Conservation (phyloP, 2,329 filamentous ascomycete genomes). For the Capronia epimyces region DNA sequence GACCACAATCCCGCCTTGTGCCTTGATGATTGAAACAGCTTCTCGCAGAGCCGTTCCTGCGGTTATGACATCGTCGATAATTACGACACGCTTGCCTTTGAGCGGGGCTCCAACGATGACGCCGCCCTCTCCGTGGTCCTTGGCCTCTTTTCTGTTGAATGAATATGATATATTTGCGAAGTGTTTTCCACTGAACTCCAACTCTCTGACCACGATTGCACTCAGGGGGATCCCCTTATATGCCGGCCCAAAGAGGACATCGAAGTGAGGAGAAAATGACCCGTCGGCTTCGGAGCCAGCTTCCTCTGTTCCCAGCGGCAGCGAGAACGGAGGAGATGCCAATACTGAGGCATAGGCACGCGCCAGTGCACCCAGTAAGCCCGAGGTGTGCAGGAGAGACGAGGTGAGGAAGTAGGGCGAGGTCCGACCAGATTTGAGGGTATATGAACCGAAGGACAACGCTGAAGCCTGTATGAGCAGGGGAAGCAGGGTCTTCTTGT, state of each 20-base stretch:
- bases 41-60: constrained; percentile 91
- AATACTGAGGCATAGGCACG: constrained; percentile 69
- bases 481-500: constrained; percentile 37
- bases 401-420: constrained; percentile 99
- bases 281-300: constrained; percentile 21
- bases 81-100: constrained; percentile 77
- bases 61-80: constrained; percentile 95
- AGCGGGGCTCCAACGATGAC: constrained; percentile 83
- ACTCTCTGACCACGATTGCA: constrained; percentile 67
- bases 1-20: constrained; percentile 75
- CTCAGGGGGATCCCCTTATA: constrained; percentile 98
- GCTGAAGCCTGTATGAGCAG: constrained; percentile 39
- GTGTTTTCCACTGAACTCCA: constrained; percentile 60
- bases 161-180: constrained; percentile 61
- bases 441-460: constrained; percentile 46
- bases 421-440: constrained; percentile 81
- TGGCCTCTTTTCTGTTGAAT: constrained; percentile 94
- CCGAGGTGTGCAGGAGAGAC: constrained; percentile 77
- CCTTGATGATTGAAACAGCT: constrained; percentile 80
- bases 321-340: constrained; percentile 42
- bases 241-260: constrained; percentile 82
- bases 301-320: constrained; percentile 31
- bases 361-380: constrained; percentile 70
- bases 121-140: constrained; percentile 92
- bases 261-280: constrained; percentile 52